phyloP scores from a whole-genome alignment of 768 basidiomycete genomes.

The Phanerochaete carnosa region DNA sequence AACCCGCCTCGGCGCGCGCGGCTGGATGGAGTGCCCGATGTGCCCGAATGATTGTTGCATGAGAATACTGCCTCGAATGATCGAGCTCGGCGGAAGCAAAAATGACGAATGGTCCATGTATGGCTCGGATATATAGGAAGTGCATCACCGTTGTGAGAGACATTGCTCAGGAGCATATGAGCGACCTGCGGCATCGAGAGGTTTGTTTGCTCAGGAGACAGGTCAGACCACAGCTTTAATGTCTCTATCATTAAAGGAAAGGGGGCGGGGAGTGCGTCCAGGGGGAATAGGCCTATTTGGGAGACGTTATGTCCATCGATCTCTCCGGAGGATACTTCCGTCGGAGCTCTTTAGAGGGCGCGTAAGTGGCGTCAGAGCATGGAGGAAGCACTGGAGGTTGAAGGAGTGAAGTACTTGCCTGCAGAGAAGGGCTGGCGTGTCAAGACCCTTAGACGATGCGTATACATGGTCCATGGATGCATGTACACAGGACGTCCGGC shows the following conservation, averaged over 20 bases:
- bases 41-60: not conserved
- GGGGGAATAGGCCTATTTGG: not conserved
- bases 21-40: not conserved
- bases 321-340: not conserved
- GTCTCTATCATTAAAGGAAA: not conserved
- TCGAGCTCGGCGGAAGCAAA: not conserved
- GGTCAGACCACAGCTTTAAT: not conserved
- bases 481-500: too few species aligned
- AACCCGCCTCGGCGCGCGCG: not conserved
- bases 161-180: not conserved
- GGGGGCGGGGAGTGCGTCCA: not conserved
- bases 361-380: not conserved
- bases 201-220: not conserved
- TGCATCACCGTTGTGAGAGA: not conserved
- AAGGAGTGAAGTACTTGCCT: not conserved
- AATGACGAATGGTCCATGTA: not conserved
- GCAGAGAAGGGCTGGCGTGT: not conserved
- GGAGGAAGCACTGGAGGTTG: not conserved
- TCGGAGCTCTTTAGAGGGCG: not conserved
- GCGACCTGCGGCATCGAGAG: not conserved
- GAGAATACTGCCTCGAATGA: not conserved
- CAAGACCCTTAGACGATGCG: not conserved
- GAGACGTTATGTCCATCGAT: not conserved
- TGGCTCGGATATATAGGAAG: not conserved
- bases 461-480: not conserved